Conservation (phyloP, 345 rosid species). For the Zanthoxylum bungeanum region DNA sequence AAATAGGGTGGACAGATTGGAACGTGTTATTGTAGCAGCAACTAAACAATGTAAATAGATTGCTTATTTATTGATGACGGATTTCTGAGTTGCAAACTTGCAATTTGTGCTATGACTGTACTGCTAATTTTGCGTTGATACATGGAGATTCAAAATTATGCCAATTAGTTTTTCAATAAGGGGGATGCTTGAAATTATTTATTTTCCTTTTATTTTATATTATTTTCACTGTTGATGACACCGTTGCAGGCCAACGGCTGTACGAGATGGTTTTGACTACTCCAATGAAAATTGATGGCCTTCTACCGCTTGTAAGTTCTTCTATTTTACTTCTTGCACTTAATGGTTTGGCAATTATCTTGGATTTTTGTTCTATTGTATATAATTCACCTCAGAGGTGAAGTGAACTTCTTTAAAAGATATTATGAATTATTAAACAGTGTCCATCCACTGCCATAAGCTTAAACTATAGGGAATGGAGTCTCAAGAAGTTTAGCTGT, state of each 20-base stretch:
- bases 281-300: constrained; percentile 47
- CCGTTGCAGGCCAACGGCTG: constrained; percentile 65
- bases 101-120: not conserved
- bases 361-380: not conserved
- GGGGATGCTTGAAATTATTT: not conserved
- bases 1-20: constrained; percentile 65
- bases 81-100: not conserved
- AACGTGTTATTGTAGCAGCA: constrained; percentile 81
- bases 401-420: not conserved
- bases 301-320: constrained; percentile 57
- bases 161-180: not conserved
- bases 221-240: not conserved
- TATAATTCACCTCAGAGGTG: too few species aligned
- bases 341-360: not conserved
- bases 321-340: constrained; percentile 13
- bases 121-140: not conserved
- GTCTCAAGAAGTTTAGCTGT: not conserved
- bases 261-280: constrained; percentile 77
- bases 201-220: not conserved
- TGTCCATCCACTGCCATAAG: not conserved
- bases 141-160: not conserved
- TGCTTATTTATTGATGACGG: not conserved
- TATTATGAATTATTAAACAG: not conserved
- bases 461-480: not conserved
- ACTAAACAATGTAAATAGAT: constrained; percentile 67